phyloP scores from a whole-genome alignment of 495 filamentous ascomycete genomes.

The Achaetomiella virescens region DNA sequence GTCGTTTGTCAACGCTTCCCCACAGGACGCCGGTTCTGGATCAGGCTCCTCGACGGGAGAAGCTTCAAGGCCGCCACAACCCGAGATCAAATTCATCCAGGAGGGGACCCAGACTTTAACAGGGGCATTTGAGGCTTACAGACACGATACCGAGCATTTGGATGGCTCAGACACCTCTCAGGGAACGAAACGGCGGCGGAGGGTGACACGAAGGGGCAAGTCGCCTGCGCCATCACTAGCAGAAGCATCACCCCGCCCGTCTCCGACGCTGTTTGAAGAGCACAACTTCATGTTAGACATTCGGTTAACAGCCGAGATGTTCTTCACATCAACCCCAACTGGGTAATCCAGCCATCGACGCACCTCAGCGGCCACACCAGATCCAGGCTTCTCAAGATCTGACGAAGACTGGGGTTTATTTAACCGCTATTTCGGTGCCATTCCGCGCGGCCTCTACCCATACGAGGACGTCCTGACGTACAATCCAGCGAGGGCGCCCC shows the following conservation, averaged over 20 bases:
- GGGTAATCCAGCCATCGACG: neutral
- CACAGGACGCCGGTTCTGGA: slow-evolving; percentile 4
- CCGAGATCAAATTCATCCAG: slow-evolving; percentile 20
- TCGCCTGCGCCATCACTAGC: slow-evolving; percentile 1
- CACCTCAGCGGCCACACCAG: neutral
- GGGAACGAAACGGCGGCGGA: slow-evolving; percentile 10
- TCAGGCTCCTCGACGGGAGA: neutral
- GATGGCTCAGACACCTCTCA: slow-evolving; percentile 3
- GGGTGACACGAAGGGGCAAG: neutral
- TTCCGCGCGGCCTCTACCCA: slow-evolving; percentile 23
- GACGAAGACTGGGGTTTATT: slow-evolving; percentile 21
- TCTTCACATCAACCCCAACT: neutral
- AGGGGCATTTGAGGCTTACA: neutral
- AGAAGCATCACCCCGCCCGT: slow-evolving; percentile 3
- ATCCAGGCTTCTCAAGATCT: slow-evolving; percentile 1
- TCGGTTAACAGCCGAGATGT: neutral
- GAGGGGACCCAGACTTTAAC: slow-evolving; percentile 1
- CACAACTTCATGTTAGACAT: neutral
- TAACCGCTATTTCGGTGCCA: slow-evolving; percentile 14
- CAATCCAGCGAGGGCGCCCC: slow-evolving; percentile 20
- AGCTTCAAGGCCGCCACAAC: neutral
- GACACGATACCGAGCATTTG: neutral
- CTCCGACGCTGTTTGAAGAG: neutral
- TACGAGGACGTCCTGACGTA: slow-evolving; percentile 27
- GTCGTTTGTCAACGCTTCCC: slow-evolving; percentile 28